phyloP scores from a whole-genome alignment of 2,329 filamentous ascomycete species.

The Colletotrichum higginsianum region DNA sequence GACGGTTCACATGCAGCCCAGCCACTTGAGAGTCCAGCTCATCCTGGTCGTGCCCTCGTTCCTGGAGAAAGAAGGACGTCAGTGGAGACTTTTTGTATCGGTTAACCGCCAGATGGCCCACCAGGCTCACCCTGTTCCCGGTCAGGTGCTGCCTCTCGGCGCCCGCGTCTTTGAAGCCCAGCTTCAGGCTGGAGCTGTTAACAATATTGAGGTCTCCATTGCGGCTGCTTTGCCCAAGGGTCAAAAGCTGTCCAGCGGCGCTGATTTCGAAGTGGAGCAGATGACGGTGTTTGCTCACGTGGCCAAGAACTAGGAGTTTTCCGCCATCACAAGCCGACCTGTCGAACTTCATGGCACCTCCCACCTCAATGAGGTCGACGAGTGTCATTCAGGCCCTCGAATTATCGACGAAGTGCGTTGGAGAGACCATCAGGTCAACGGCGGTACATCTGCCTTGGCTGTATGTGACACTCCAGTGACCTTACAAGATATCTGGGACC shows the following conservation, averaged over 20 bases:
- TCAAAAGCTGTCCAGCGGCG: conserved; percentile 69
- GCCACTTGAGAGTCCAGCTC: conserved; percentile 80
- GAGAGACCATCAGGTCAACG: conserved; percentile 3
- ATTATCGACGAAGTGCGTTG: not conserved
- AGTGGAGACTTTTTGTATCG: conserved; percentile 83
- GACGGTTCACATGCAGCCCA: conserved; percentile 78
- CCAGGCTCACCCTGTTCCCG: conserved; percentile 64
- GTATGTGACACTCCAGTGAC: conserved; percentile 29
- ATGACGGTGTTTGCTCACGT: conserved; percentile 83
- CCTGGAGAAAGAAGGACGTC: conserved; percentile 72
- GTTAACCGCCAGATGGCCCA: conserved; percentile 77
- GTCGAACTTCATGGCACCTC: not conserved
- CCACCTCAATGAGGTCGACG: not conserved
- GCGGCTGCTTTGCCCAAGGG: conserved; percentile 78
- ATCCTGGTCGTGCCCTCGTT: conserved; percentile 75
- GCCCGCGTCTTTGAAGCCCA: conserved; percentile 83
- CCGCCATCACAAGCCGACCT: conserved; percentile 7
- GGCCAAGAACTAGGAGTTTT: conserved; percentile 59
- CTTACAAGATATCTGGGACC: conserved; percentile 28
- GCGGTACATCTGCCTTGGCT: conserved; percentile 13
- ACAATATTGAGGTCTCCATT: conserved; percentile 83
- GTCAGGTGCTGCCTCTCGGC: conserved; percentile 67
- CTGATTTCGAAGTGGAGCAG: conserved; percentile 83
- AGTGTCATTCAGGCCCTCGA: not conserved
- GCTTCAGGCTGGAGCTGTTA: conserved; percentile 77